Evolutionary conservation across 176 grass and related monocot genomes (phyloP), one percentile per base, ranked within the genome.

Genomic region (Hsuehochloa calcarea): DNA sequence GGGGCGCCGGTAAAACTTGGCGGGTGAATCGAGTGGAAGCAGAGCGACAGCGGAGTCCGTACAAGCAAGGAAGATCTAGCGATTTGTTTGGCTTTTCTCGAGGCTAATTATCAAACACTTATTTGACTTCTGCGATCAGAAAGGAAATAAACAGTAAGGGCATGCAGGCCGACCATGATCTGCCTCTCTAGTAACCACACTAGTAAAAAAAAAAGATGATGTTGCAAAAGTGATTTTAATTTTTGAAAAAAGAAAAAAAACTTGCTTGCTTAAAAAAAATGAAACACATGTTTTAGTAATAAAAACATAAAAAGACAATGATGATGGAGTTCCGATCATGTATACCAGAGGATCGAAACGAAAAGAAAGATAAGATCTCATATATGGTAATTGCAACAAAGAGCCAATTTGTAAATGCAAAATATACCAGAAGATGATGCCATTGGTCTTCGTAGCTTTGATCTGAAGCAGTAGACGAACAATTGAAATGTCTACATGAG

Each of bases 101-200:
- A 37, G 51, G 9, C 3, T 26, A 76, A 60, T 75, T 68, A 17
- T 82, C 72, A 88, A 88, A 16, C 65, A n/a, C 70, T n/a, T n/a
- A n/a, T n/a, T 62, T 63, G 64, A 88, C 80, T 31, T 78, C 6
- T 50, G 15, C 20, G 3, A 47, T 70, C 55, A 20, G 23, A 20
- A 22, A 65, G 41, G 9, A 13, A 19, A 54, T n/a, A 65, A 63
- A 52, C 19, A 20, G 5, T 19, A 64, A 22, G 59, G 27, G 26
- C 5, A 6, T 13, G 11, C 23, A 55, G 16, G 22, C 0, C 73
- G 45, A 43, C 20, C 55, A 38, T 34, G 46, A 43, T 45, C 26
- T 50, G n/a, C 54, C 38, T 50, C 40, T 49, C 13, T 6, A 64
- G 6, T 43, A 43, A 34, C 31, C 31, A 34, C 29, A 29, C 31